A percentile compares a stretch with the other conserved stretches of the same genome.
Conservation (phyloP, 2,329 filamentous ascomycete species). For the Penicillium sp. region DNA sequence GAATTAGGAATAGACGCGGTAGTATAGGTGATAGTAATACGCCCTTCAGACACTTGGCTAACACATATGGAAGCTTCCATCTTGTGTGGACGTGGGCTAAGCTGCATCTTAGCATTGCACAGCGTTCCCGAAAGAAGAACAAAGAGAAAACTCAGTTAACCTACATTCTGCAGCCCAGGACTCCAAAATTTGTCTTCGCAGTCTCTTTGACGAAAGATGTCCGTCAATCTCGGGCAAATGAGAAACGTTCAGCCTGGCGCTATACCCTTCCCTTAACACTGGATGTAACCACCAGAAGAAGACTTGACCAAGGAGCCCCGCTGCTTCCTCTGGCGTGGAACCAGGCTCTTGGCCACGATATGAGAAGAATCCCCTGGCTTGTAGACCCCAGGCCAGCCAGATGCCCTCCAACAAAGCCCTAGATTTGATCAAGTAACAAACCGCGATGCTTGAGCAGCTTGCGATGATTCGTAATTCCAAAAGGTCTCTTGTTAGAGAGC, state of each 20-base stretch:
- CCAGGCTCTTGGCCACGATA: neutral
- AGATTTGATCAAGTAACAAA: neutral
- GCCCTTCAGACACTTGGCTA: neutral
- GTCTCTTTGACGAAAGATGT: neutral
- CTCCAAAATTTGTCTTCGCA: neutral
- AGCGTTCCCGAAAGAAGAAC: neutral
- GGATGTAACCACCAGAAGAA: neutral
- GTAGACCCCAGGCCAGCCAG: neutral
- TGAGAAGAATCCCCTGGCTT: neutral
- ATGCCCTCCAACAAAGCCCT: neutral
- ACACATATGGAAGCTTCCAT: neutral
- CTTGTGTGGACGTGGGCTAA: neutral
- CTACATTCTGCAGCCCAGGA: neutral
- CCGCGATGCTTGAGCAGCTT: neutral
- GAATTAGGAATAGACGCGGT: neutral
- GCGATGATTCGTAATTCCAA: neutral
- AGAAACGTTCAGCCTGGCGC: neutral
- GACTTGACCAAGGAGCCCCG: neutral
- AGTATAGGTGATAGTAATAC: neutral
- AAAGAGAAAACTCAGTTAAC: neutral
- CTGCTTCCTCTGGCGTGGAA: neutral
- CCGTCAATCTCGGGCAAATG: neutral
- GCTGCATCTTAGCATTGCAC: neutral
- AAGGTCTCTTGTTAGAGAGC: neutral
- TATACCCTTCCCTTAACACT: neutral